Conservation (phyloP, 1,284 basidiomycete species). For the Volvariella surrecta region DNA sequence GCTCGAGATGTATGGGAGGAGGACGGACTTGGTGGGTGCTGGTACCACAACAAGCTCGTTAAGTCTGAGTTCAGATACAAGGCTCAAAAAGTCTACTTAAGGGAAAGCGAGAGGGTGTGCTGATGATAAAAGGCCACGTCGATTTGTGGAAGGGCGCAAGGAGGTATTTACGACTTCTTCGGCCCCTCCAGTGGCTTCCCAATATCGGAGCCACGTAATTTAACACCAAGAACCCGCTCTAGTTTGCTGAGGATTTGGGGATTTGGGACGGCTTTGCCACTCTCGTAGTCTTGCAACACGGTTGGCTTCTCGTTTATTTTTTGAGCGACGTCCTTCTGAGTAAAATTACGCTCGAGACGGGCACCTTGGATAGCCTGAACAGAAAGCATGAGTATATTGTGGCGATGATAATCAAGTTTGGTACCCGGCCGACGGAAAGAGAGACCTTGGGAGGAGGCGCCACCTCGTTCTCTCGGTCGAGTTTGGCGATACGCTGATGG, state of each 20-base stretch:
- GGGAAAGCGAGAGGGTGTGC: too few species aligned
- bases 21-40: neutral
- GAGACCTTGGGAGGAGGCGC: conserved; percentile 87
- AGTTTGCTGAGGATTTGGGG: conserved; percentile 88
- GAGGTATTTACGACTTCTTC: conserved; percentile 54
- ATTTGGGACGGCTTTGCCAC: conserved; percentile 85
- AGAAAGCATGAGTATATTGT: conserved; percentile 3
- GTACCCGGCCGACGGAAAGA: conserved; percentile 73
- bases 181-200: conserved; percentile 74
- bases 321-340: conserved; percentile 93
- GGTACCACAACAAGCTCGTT: too few species aligned
- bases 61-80: too few species aligned
- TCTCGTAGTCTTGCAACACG: conserved; percentile 86
- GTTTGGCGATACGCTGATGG: conserved; percentile 89
- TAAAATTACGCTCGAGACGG: conserved; percentile 68
- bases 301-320: conserved; percentile 89
- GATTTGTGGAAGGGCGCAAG: conserved; percentile 12
- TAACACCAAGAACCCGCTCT: conserved; percentile 85
- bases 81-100: too few species aligned
- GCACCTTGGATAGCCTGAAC: conserved; percentile 75
- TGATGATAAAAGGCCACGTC: conserved; percentile 5
- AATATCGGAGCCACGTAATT: conserved; percentile 84
- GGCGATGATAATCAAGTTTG: conserved; percentile 3
- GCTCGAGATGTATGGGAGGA: neutral
- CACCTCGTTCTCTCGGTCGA: conserved; percentile 94